phyloP scores from a whole-genome alignment of 1,139 yeast species.

The Pichia sp. region DNA sequence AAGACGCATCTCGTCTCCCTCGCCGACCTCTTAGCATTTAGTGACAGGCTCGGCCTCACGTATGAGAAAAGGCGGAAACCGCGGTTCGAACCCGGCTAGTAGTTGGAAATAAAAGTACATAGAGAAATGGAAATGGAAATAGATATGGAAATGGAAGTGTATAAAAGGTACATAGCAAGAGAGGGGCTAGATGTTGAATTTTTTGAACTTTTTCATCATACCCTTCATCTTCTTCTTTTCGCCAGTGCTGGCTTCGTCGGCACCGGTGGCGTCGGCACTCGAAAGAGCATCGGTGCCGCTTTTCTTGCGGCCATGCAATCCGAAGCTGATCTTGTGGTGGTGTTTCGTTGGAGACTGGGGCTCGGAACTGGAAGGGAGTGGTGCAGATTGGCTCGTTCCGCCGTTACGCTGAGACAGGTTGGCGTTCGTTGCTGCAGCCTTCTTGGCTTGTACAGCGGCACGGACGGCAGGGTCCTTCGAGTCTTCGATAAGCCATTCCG shows the following conservation, averaged over 20 bases:
- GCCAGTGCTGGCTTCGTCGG: background rate
- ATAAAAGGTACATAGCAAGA: background rate
- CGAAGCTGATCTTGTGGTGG: constrained; percentile 11
- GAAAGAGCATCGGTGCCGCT: constrained; percentile 1
- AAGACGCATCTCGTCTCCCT: background rate
- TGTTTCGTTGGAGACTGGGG: constrained; percentile 2
- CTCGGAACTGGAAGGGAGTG: background rate
- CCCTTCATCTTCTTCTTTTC: constrained; percentile 20
- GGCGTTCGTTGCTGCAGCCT: background rate
- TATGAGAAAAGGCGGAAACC: too few species aligned
- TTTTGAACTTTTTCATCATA: constrained; percentile 23
- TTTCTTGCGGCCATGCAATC: constrained; percentile 11
- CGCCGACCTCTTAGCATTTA: background rate
- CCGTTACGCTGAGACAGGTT: background rate
- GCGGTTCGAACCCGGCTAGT: background rate
- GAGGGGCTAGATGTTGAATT: constrained; percentile 7
- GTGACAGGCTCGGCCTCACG: too few species aligned
- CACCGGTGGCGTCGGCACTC: background rate
- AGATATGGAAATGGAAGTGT: background rate
- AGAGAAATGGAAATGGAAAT: background rate
- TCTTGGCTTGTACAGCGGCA: background rate
- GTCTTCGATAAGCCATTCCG: constrained; percentile 21
- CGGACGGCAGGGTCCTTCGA: constrained; percentile 20
- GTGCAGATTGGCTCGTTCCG: background rate
- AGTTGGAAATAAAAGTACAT: background rate